Base-by-base conservation (phyloP, 441 rosid species). In the Theobroma grandiflorum region DNA sequence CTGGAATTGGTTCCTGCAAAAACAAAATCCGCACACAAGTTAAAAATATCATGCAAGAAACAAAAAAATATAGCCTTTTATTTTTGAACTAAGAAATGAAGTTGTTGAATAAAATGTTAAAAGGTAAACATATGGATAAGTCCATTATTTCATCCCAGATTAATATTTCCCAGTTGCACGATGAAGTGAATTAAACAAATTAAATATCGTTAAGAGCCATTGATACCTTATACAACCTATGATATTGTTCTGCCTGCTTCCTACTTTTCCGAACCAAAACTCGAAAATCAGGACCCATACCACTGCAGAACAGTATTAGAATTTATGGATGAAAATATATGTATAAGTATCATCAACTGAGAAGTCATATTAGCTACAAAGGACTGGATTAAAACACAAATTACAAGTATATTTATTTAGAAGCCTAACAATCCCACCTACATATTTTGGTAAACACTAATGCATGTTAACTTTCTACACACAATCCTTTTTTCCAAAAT, bases 211-310 rank as follows among this genome's bases (percentile, higher is more conserved):
- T 37, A 62, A 33, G 59, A 50, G 33, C 76, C 49, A 10, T 8
- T 22, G 38, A 47, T 91, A 94, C 99, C 89, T 95, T 94, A 85
- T 97, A 97, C 80, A 97, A 83, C n/a, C 93, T 86, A 81, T 91
- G 94, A 79, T 97, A 97, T 77, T 97, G 99, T 82, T 94, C 99
- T 4, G 99, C 98, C 79, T 95, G 99, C 89, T 97, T 97, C 94
- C 99, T 90, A 81, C 99, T 97, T 88, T 97, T 97, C 79, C 98
- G 92, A 82, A 95, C 99, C 74, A 97, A 88, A 82, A 95, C 99
- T 78, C 97, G 88, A 78, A 93, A 97, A 88, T 95, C 99, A 77
- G 99, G 99, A 74, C 99, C 99, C 99, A 97, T 97, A 63, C 99
- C 99, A 88, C 99, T 97, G 88, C 84, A 89, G 53, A 2, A 78